Evolutionary conservation across 331 rosid species (phyloP), one percentile per base, ranked within the genome.

Genomic region (Saraca asoca): DNA sequence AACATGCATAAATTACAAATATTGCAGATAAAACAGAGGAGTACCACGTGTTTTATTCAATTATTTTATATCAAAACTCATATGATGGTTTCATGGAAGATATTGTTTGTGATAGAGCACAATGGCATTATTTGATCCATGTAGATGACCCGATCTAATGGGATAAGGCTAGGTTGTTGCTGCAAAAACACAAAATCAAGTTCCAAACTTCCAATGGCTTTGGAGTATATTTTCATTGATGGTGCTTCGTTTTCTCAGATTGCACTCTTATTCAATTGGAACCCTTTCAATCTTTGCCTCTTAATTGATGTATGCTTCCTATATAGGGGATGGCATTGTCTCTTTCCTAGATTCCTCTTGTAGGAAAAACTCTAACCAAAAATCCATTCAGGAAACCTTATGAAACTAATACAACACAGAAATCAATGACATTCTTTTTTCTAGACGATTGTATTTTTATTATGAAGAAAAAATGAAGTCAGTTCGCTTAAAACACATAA

Each of bases 1-100:
- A 69, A 14, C 9, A 63, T 78, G 17, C 43, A 63, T 12, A 39
- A 6, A 17, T 41, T 20, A 14, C 54, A 61, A 51, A 24, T 35
- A 44, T 38, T 37, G 10, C 59, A 16, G 33, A 52, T 10, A 52
- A 1, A 46, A 20, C 49, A 34, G 33, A 24, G 46, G 44, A 58
- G 5, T 38, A 24, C 7, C 24, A 59, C 6, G 19, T 19, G 39
- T 12, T 43, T 50, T 72, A 6, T 17, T 33, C 51, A 19, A 53
- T 15, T 52, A 44, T 49, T 12, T 29, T 15, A 5, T 9, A 19
- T 13, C 35, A 44, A 53, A 5, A 18, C 24, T 38, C 39, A 29
- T 34, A 41, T 18, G 34, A 14, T 44, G 37, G 33, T 50, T 34
- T 43, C 31, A 24, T 24, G 31, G 3, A 24, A 24, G 31, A 24